These are phyloP conservation scores for Epichloe hybrida DNA, from an alignment of 2,329 filamentous ascomycete genomes.

Conservation along the genomic window DNA sequence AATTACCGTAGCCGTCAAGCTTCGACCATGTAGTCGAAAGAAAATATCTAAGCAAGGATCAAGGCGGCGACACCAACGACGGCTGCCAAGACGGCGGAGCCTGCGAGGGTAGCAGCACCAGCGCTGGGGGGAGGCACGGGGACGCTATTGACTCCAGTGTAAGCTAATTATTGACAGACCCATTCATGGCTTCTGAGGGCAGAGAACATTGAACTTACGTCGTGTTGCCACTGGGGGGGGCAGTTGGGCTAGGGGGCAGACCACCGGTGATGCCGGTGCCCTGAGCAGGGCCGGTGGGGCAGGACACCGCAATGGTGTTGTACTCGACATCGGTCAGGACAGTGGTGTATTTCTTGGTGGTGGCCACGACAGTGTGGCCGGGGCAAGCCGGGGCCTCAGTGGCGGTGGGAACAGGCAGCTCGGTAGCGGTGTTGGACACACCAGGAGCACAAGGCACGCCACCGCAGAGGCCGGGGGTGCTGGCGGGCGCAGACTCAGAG, in stretches of 20 bases:
- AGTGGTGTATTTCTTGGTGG: slow-evolving; percentile 43
- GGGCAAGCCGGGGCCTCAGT: slow-evolving; percentile 14
- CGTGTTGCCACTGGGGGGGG: slow-evolving; percentile 23
- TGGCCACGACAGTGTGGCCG: slow-evolving; percentile 32
- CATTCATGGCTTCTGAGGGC: too few relatives aligned
- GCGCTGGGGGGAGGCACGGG: slow-evolving; percentile 28
- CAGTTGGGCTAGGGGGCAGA: slow-evolving; percentile 25
- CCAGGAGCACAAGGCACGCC: slow-evolving; percentile 9
- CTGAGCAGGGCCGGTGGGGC: slow-evolving; percentile 20
- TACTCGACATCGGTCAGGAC: slow-evolving; percentile 42
- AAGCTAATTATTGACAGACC: background rate
- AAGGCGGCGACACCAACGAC: slow-evolving; percentile 40
- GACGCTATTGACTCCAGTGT: slow-evolving; percentile 6
- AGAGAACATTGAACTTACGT: slow-evolving; percentile 7
- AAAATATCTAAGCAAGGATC: slow-evolving; percentile 37
- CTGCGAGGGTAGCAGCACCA: slow-evolving; percentile 38
- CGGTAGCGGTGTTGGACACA: slow-evolving; percentile 5
- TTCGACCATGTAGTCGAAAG: slow-evolving; percentile 23
- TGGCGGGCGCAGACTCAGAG: background rate
- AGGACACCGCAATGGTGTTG: slow-evolving; percentile 32
- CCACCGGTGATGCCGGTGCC: slow-evolving; percentile 15
- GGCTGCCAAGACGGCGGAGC: slow-evolving; percentile 41
- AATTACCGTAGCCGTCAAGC: slow-evolving; percentile 26
- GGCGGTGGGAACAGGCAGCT: slow-evolving; percentile 4
- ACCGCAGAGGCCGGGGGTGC: slow-evolving; percentile 1